phyloP scores from a whole-genome alignment of 2,329 filamentous ascomycete species.

The Cladorrhinum sp. region DNA sequence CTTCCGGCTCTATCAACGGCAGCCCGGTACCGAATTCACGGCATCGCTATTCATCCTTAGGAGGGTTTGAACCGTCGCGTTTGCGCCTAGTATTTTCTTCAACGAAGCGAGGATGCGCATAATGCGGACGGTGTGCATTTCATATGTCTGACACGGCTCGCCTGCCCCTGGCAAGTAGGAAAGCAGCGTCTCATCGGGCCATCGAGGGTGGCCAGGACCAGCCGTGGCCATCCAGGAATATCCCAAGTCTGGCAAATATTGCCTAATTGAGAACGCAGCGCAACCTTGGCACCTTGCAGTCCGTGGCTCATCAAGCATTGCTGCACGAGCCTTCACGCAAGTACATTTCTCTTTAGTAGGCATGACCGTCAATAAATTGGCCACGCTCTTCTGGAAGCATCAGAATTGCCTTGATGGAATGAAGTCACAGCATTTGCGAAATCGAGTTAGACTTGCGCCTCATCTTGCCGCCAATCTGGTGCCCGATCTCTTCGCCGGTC shows the following conservation, averaged over 20 bases:
- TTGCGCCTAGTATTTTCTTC: background rate
- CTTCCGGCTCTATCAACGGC: background rate
- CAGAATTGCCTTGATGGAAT: background rate
- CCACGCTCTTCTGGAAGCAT: no score
- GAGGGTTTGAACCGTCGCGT: background rate
- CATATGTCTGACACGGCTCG: constrained; percentile 17
- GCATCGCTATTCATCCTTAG: background rate
- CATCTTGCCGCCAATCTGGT: constrained; percentile 10
- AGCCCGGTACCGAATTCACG: background rate
- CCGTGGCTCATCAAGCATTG: background rate
- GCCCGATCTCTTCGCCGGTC: constrained; percentile 22
- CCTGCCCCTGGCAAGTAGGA: background rate
- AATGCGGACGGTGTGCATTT: constrained; percentile 14
- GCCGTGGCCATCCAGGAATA: background rate
- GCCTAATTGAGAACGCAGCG: constrained; percentile 9
- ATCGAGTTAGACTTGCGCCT: constrained; percentile 15
- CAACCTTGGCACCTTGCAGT: constrained; percentile 9
- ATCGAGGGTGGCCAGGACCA: background rate
- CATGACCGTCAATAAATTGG: background rate
- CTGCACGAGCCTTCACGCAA: background rate
- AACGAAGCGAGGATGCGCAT: constrained; percentile 6
- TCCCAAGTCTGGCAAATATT: constrained; percentile 3
- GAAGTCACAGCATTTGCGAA: constrained; percentile 1
- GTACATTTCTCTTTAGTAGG: background rate
- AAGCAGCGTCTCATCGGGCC: background rate